A percentile compares a stretch with the other conserved stretches of the same genome.
phyloP scores from a whole-genome alignment of 305 asterid species.

The Andrographis paniculata region DNA sequence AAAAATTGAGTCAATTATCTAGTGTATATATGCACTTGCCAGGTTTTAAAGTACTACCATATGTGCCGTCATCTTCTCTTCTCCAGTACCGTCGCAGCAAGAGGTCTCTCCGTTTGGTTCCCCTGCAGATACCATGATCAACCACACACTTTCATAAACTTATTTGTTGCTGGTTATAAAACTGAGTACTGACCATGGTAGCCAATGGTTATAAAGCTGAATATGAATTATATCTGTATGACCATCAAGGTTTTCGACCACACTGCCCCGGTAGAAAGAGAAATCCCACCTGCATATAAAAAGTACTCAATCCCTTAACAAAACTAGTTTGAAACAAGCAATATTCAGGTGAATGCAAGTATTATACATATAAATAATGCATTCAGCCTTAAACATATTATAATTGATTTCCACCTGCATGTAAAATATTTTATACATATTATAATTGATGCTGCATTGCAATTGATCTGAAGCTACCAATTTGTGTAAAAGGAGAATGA shows the following conservation, averaged over 20 bases:
- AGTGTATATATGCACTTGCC: background rate
- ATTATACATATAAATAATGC: too few relatives aligned
- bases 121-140: conserved; percentile 38
- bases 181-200: conserved; percentile 60
- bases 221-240: conserved; percentile 73
- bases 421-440: too few relatives aligned
- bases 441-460: too few relatives aligned
- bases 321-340: too few relatives aligned
- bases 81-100: conserved; percentile 88
- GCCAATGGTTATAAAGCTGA: conserved; percentile 62
- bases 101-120: conserved; percentile 71
- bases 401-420: too few relatives aligned
- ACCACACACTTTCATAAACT: background rate
- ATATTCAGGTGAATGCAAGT: too few relatives aligned
- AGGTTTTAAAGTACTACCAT: conserved; percentile 36
- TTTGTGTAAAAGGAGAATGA: too few relatives aligned
- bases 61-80: conserved; percentile 91
- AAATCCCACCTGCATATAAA: conserved; percentile 71
- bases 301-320: too few relatives aligned
- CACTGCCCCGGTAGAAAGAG: conserved; percentile 50
- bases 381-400: too few relatives aligned
- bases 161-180: conserved; percentile 10
- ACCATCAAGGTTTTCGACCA: conserved; percentile 74
- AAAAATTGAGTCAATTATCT: background rate
- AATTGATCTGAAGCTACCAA: too few relatives aligned